Evolutionary conservation across 768 basidiomycete species (phyloP), one percentile per base, ranked within the genome.

Genomic region (Tulasnella sp.): DNA sequence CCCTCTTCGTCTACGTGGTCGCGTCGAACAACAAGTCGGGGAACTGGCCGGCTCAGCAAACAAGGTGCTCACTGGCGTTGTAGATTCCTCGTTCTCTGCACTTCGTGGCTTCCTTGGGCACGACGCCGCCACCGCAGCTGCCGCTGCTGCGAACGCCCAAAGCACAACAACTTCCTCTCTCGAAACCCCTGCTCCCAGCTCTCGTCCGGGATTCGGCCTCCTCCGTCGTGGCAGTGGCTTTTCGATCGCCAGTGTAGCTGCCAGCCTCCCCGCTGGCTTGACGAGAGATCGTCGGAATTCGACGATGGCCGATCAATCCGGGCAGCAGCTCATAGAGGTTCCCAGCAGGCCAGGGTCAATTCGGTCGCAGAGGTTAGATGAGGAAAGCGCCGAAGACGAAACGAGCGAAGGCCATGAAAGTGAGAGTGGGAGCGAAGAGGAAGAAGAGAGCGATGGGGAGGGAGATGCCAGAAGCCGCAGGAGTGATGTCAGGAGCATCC

Each of bases 51-150:
- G 81, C n/a, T 84, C 86, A 0, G 92, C 92, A 17, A 83, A 81
- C 68, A 81, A 83, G 59, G 81, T 85, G 15, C 71, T 90, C 53
- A 83, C 78, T 4, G 92, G 88, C 22, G 91, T 96, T 53, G 85
- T 94, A 49, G 92, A 94, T 68, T 81, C 89, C 0, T 89, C 87
- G 2, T 92, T 93, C 70, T 87, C 88, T 17, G 87, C 92, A 63
- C 74, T 96, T 15, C 79, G 88, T 17, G 83, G 88, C 3, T 73
- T 92, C 44, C 76, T 93, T 24, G 42, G 25, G 24, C 67, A 70
- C 24, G 64, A 67, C 62, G 63, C 72, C 53, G 59, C 66, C 53
- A 31, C 49, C 15, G 58, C 58, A n/a, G 54, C 59, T 31, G 51
- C 34, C 5, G 34, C 68, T 55, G 52, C 65, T 62, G 63, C 62